Evolutionary conservation across 352 stramenopile genomes (phyloP).

Genomic region (Globisporangium iwayamae): DNA sequence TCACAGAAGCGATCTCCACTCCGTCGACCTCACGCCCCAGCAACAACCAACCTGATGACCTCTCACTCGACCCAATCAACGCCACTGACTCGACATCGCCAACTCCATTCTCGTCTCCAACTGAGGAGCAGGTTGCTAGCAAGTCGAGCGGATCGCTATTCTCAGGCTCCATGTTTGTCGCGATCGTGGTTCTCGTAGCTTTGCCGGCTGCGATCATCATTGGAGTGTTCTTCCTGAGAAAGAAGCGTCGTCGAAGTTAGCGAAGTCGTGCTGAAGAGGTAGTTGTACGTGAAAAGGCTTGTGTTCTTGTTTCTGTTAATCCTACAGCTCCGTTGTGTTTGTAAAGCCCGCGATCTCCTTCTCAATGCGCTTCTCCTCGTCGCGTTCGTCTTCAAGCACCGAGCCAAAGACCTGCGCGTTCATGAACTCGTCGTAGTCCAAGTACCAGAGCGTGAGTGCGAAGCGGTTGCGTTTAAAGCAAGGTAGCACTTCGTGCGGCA

Average conservation of each 20-base stretch:
- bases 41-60: not conserved
- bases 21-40: not conserved
- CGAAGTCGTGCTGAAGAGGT: not conserved
- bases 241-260: slow-evolving; percentile 4
- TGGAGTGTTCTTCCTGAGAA: slow-evolving; percentile 13
- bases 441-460: slow-evolving; percentile 58
- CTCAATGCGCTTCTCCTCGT: slow-evolving; percentile 21
- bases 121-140: not conserved
- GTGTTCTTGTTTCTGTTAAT: not conserved
- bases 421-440: slow-evolving; percentile 59
- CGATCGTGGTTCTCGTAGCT: slow-evolving; percentile 16
- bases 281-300: no score
- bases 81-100: not conserved
- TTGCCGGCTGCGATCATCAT: slow-evolving; percentile 15
- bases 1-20: not conserved
- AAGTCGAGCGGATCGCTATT: slow-evolving; percentile 8
- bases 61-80: not conserved
- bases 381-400: slow-evolving; percentile 1
- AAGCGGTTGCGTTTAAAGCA: slow-evolving; percentile 23
- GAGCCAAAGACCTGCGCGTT: slow-evolving; percentile 32
- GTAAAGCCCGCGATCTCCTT: slow-evolving; percentile 23
- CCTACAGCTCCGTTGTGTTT: not conserved
- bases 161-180: slow-evolving; percentile 6
- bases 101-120: not conserved
- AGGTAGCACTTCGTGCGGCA: slow-evolving; percentile 43